Base-by-base conservation (phyloP, 139 green algal species). In the Pedinophyceae sp. region DNA sequence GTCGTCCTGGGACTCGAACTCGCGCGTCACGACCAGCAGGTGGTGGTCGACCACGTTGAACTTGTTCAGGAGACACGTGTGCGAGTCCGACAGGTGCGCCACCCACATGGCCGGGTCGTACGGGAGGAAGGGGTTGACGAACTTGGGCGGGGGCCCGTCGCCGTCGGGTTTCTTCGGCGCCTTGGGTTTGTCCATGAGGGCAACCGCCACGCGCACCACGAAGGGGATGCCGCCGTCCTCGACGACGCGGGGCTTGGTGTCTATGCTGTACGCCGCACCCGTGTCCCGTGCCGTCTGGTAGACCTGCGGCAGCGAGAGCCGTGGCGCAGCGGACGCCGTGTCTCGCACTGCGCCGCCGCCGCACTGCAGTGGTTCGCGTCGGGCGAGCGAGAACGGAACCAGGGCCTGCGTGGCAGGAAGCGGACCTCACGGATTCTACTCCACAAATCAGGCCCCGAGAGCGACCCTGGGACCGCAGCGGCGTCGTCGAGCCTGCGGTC, bases 21-120 rank as follows among this genome's bases (percentile, higher is more conserved):
- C 41, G 1, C 65, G 39, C 0, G 83, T 91, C n/a, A 93, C 70
- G 3, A 86, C 73, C 19, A 90, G 48, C 29, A 64, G 50, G 47
- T 77, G 68, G 29, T 65, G 47, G 4, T 63, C 50, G 39, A 89
- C 79, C 3, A 90, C 75, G 19, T 87, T 85, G 60, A 85, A 90
- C 52, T 90, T 90, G 69, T 90, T 90, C 3, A 90, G 75, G 50
- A 87, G 66, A n/a, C 82, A 57, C 2, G 50, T 71, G 67, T 89
- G 81, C 7, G 52, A 78, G 19, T 53, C 18, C 1, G 64, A 77
- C 39, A 93, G 53, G 48, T 85, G 58, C 1, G 40, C 34, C 43
- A 93, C 84, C 50, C 61, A 82, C 18, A 94, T 73, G 1, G 64
- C 72, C 22, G 68, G 50, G 17, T 93, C 82, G 18, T 82, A 82